Conservation (phyloP, 306 rosid genomes). For the Spatholobus suberectus region DNA sequence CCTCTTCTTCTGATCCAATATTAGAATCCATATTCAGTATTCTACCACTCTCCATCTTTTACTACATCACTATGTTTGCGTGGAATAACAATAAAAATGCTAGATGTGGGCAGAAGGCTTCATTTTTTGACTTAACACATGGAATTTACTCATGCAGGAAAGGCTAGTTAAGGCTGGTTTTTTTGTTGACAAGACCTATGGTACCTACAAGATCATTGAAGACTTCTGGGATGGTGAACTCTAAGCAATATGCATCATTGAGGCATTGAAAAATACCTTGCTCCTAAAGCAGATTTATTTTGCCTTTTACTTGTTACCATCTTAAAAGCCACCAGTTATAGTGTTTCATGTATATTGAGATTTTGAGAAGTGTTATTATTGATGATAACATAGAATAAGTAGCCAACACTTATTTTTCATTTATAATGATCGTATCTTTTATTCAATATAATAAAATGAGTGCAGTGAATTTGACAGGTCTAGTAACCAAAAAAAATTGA, state of each 20-base stretch:
- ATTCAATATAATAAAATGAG: background rate
- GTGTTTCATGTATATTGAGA: background rate
- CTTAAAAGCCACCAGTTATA: background rate
- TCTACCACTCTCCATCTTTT: background rate
- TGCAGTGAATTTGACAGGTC: background rate
- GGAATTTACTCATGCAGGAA: no score
- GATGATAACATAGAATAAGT: background rate
- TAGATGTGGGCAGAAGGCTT: background rate
- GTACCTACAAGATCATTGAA: conserved; percentile 54
- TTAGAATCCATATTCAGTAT: no score
- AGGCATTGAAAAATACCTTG: background rate
- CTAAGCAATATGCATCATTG: conserved; percentile 45
- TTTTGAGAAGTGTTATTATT: background rate
- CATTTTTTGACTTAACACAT: background rate
- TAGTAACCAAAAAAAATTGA: background rate
- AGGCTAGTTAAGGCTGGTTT: conserved; percentile 50
- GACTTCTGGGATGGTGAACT: conserved; percentile 73
- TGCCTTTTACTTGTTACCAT: background rate
- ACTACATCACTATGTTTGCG: background rate
- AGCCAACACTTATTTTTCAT: background rate
- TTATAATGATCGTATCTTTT: background rate
- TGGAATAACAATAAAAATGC: background rate
- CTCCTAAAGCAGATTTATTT: background rate
- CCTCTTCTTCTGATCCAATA: no score
- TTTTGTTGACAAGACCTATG: conserved; percentile 46